These are phyloP conservation scores for Aspergillus sp. DNA, from an alignment of 2,329 filamentous ascomycete genomes.

Conservation along the genomic window DNA sequence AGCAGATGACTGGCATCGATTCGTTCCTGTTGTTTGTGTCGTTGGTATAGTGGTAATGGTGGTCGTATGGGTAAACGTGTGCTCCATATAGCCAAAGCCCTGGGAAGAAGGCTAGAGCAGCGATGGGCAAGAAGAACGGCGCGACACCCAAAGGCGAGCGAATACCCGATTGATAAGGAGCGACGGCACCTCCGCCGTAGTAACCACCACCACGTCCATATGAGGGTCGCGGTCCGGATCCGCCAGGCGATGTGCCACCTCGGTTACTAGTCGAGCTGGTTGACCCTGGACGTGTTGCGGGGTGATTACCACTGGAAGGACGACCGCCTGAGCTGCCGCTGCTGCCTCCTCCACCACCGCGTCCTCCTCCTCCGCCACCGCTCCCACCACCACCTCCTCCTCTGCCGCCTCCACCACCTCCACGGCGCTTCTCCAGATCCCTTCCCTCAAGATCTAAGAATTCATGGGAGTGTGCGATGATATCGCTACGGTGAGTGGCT, in stretches of 20 bases:
- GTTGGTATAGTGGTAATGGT: constrained; percentile 50
- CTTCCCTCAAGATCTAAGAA: constrained; percentile 26
- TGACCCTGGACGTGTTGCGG: constrained; percentile 11
- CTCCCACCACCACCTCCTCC: constrained; percentile 23
- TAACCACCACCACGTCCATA: constrained; percentile 51
- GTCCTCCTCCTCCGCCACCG: constrained; percentile 20
- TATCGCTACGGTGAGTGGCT: constrained; percentile 17
- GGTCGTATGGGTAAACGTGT: constrained; percentile 55
- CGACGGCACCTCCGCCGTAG: constrained; percentile 56
- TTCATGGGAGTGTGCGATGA: constrained; percentile 13
- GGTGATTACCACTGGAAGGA: background rate
- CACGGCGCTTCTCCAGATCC: constrained; percentile 50
- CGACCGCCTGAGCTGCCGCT: constrained; percentile 9
- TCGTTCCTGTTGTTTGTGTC: constrained; percentile 48
- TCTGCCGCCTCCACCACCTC: constrained; percentile 42
- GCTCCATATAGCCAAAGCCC: constrained; percentile 57
- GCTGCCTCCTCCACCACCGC: constrained; percentile 21
- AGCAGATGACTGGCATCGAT: constrained; percentile 54
- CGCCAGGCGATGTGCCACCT: constrained; percentile 31
- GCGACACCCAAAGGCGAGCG: constrained; percentile 50
- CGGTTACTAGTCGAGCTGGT: constrained; percentile 27
- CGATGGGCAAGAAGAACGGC: constrained; percentile 50
- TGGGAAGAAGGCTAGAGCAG: constrained; percentile 50
- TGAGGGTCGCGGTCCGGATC: constrained; percentile 44
- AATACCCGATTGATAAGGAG: constrained; percentile 51